A percentile compares a stretch with the other conserved stretches of the same genome.
phyloP scores from a whole-genome alignment of 2,329 filamentous ascomycete species.

The Alternaria viburni region DNA sequence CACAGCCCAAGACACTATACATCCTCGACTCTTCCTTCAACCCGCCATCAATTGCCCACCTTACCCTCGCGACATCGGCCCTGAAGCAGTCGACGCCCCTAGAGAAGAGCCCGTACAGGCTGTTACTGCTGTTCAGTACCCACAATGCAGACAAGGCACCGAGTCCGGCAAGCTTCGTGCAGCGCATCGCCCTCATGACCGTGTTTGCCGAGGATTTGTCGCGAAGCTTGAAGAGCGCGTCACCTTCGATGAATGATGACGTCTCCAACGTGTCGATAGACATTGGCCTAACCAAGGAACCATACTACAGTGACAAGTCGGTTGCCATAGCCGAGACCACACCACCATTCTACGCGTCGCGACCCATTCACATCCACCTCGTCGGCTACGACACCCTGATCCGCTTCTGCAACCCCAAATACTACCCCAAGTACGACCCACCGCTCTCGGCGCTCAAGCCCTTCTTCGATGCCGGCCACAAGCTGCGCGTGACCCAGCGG shows the following conservation, averaged over 20 bases:
- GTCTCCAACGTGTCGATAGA: constrained; percentile 56
- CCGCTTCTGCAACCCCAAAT: constrained; percentile 74
- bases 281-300: constrained; percentile 72
- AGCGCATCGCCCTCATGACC: constrained; percentile 75
- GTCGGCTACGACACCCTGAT: constrained; percentile 79
- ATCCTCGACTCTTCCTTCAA: constrained; percentile 73
- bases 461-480: constrained; percentile 66
- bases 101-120: constrained; percentile 51
- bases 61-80: constrained; percentile 61
- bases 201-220: constrained; percentile 66
- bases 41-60: constrained; percentile 66
- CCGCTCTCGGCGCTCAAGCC: constrained; percentile 63
- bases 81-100: constrained; percentile 48
- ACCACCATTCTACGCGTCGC: constrained; percentile 44
- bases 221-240: constrained; percentile 14
- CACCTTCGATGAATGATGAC: constrained; percentile 4
- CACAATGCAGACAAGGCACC: constrained; percentile 71
- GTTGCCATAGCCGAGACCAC: constrained; percentile 58
- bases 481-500: constrained; percentile 69
- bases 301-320: constrained; percentile 78
- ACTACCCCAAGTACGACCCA: constrained; percentile 61
- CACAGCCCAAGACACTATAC: constrained; percentile 57
- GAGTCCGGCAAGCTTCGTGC: constrained; percentile 70
- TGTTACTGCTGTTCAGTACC: constrained; percentile 67
- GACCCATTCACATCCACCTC: constrained; percentile 67